Percentiles rank a stretch among this genome's conserved stretches.
Conservation (phyloP, 2,329 filamentous ascomycete species). For the Xylariaceae sp. region DNA sequence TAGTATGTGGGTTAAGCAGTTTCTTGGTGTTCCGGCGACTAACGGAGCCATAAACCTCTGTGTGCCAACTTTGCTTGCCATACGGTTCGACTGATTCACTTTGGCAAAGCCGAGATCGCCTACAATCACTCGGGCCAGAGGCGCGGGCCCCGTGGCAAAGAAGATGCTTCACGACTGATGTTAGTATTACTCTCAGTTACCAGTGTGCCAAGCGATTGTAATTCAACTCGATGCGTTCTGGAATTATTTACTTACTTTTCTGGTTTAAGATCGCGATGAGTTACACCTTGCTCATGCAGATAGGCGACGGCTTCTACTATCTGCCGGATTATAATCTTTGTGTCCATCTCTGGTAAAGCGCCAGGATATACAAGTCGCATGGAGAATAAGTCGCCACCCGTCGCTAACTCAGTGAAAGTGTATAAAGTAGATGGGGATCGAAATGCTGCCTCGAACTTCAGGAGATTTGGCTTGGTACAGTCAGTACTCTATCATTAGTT, state of each 20-base stretch:
- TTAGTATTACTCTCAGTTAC: not conserved
- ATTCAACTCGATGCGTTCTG: not conserved
- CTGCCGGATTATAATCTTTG: slow-evolving; percentile 44
- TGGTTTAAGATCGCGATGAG: slow-evolving; percentile 51
- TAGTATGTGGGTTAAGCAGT: not conserved
- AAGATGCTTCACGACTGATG: slow-evolving; percentile 40
- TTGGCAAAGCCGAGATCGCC: slow-evolving; percentile 50
- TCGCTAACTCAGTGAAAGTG: slow-evolving; percentile 53
- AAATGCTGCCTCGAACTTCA: slow-evolving; percentile 48
- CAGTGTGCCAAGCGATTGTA: not conserved
- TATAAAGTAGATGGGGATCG: slow-evolving; percentile 46
- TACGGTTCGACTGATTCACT: slow-evolving; percentile 37
- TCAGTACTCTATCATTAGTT: not conserved
- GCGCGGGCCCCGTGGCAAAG: slow-evolving; percentile 41
- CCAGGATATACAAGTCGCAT: slow-evolving; percentile 32
- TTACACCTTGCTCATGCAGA: slow-evolving; percentile 45
- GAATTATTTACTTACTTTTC: slow-evolving; percentile 30
- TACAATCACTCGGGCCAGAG: slow-evolving; percentile 43
- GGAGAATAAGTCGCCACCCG: slow-evolving; percentile 50
- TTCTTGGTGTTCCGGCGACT: slow-evolving; percentile 22
- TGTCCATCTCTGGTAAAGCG: slow-evolving; percentile 38
- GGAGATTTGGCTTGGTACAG: slow-evolving; percentile 47
- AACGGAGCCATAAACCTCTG: slow-evolving; percentile 47
- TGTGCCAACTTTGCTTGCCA: slow-evolving; percentile 44
- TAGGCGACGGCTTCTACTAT: slow-evolving; percentile 43